Base-by-base conservation (phyloP, 1,284 basidiomycete species). In the Termitomyces sp. region DNA sequence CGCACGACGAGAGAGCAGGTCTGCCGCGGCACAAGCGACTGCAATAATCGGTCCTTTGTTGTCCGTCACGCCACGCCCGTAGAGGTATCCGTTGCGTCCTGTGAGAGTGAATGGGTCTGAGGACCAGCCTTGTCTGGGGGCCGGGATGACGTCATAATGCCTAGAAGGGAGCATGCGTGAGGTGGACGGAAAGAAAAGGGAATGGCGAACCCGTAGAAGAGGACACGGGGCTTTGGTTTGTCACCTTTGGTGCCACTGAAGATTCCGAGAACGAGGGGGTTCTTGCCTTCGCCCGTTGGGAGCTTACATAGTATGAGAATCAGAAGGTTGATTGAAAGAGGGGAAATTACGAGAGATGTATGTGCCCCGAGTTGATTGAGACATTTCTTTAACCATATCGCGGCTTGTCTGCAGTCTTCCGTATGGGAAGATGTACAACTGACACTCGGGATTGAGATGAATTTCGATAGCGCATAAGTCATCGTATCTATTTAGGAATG, bases 21-120 rank as follows among this genome's bases (percentile, higher is more conserved):
- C 84, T 0, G 92, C 88, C 1, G 88, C 93, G 0, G 96, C 96
- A 63, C 87, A 93, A 0, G 95, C 96, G 6, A 89, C 81, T 1
- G 95, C 94, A 56, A 98, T 79, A 45, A 97, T 89, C 0, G 97
- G 96, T 0, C 96, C 96, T 67, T 98, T 95, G 74, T 95, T 85
- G 62, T 94, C 93, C 2, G 89, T 89, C 2, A 92, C 88, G 1
- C 96, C 96, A 26, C 96, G 85, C 2, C 94, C 96, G 66, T 98
- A 98, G 0, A 98, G 77, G 66, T 94, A 96, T 0, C 96, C 96
- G 65, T 98, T 93, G 9, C 85, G 79, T 1, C 94, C 94, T 0
- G 82, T 83, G 55, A 98, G 73, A 5, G 74, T 78, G 73, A 94
- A 99, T 0, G 96, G 95, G 58, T 91, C 84, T 5, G 87, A 86